These are phyloP conservation scores for Suhomyces faveliae DNA, from an alignment of 805 yeast species.

Conservation along the genomic window DNA sequence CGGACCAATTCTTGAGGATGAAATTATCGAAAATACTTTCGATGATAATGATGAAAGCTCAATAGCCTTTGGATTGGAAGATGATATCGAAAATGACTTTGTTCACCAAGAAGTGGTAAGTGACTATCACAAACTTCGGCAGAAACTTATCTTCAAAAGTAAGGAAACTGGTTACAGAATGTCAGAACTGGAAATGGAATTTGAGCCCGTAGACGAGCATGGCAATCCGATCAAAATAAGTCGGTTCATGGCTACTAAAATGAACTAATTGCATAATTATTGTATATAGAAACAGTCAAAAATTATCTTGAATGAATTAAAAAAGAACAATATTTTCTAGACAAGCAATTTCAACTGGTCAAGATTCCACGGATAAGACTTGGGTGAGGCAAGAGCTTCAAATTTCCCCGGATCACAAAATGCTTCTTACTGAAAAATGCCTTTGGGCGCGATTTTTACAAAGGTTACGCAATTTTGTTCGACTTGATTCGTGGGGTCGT, in stretches of 20 bases:
- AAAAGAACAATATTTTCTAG: neutral
- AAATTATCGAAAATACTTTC: conserved; percentile 41
- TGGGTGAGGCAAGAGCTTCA: neutral
- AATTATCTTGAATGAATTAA: neutral
- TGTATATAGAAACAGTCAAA: neutral
- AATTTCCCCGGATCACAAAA: neutral
- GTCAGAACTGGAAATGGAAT: conserved; percentile 50
- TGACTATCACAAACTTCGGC: conserved; percentile 58
- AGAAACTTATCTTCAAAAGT: conserved; percentile 45
- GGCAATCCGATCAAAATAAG: conserved; percentile 63
- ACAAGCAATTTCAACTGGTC: neutral
- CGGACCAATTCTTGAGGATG: conserved; percentile 40
- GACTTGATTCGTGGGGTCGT: neutral
- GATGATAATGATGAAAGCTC: conserved; percentile 8
- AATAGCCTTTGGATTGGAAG: conserved; percentile 6
- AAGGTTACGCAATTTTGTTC: neutral
- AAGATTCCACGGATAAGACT: neutral
- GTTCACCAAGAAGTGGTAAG: conserved; percentile 48
- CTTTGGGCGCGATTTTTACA: neutral
- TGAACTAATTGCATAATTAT: neutral
- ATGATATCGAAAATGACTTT: conserved; percentile 22
- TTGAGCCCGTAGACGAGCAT: conserved; percentile 66
- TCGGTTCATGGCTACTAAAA: conserved; percentile 61
- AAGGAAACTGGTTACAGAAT: conserved; percentile 43
- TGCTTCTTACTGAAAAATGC: neutral